Percentiles rank a stretch among this genome's conserved stretches.
Evolutionary conservation across 2,329 filamentous ascomycete species (phyloP).

Genomic region (Ampelomyces quisqualis): DNA sequence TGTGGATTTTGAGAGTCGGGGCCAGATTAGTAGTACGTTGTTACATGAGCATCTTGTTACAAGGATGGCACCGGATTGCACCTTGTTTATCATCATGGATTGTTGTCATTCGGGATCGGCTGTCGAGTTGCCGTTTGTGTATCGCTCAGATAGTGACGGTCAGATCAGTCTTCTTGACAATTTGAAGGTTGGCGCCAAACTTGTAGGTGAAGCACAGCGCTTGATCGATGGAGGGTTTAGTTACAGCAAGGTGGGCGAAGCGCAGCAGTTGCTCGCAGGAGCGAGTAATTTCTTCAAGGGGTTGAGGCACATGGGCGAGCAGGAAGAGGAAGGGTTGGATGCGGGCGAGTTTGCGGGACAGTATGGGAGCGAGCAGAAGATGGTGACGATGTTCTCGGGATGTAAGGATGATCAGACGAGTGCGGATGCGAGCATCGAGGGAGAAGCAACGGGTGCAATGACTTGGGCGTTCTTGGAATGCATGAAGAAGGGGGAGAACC

Average conservation of each 20-base stretch:
- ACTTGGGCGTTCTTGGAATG: constrained; percentile 51
- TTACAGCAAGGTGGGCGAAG: constrained; percentile 54
- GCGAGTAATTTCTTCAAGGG: constrained; percentile 58
- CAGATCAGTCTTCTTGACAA: constrained; percentile 59
- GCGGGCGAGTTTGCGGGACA: constrained; percentile 47
- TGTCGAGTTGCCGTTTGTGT: constrained; percentile 60
- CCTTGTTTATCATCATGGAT: constrained; percentile 60
- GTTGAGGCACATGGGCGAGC: constrained; percentile 49
- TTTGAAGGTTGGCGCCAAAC: constrained; percentile 52
- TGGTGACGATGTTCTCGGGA: constrained; percentile 55
- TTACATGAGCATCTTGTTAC: constrained; percentile 57
- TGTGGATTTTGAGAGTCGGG: constrained; percentile 54
- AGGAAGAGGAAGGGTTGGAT: constrained; percentile 49
- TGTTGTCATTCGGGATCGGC: constrained; percentile 64
- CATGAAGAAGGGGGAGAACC: constrained; percentile 42
- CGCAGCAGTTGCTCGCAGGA: constrained; percentile 54
- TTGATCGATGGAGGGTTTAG: constrained; percentile 55
- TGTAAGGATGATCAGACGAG: constrained; percentile 55
- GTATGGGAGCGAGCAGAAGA: constrained; percentile 49
- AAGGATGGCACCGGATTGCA: constrained; percentile 52
- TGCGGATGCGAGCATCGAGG: constrained; percentile 51
- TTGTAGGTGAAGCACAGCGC: constrained; percentile 53
- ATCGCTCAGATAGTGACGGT: constrained; percentile 58
- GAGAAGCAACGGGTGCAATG: constrained; percentile 50
- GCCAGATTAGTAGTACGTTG: constrained; percentile 56